Evolutionary conservation across 108 stramenopile species (phyloP), one percentile per base, ranked within the genome.

Genomic region (Cyclotella cryptica): DNA sequence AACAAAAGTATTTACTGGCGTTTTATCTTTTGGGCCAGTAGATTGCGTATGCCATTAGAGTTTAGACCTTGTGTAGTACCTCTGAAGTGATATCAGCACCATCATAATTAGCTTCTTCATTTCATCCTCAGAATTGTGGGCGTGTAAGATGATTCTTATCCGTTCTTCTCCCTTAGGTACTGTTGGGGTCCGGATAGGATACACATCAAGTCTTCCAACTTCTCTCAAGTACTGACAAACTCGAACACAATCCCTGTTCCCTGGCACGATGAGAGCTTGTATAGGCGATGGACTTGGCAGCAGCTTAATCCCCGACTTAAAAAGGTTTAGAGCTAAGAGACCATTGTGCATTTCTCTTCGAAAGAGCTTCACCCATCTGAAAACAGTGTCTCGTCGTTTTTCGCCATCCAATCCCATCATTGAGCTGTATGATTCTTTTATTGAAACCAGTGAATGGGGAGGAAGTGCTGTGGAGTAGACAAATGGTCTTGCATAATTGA

Each of bases 401-500:
- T 89, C 80, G 4, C 93, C 94, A 19, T 62, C 80, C 12, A 8
- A 12, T n/a, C 84, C 68, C 61, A 84, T 75, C 85, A 96, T 92
- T 55, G 89, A 87, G 47, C 87, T 75, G 70, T 97, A 95, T 43
- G 96, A 77, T 71, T 92, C 85, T 66, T 83, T 72, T 60, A 98
- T 96, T 10, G 85, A 72, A 13, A 93, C 85, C 54, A 97, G 75
- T 17, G 95, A 88, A 83, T 97, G 95, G 10, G 87, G 65, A 14
- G 97, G 94, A 1, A 96, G 80, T 17, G 97, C 81, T 0, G 98
- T 99, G 17, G 97, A 97, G 85, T 99, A 99, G 24, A 99, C 88
- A 65, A 99, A 90, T 45, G 98, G 98, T 67, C 96, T 84, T 22
- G 90, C 96, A 78, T 97, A 99, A 82, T 99, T 99, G 41, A 90